A percentile compares a stretch with the other conserved stretches of the same genome.
phyloP scores from a whole-genome alignment of 2,329 filamentous ascomycete species.

The Tothia fuscella region DNA sequence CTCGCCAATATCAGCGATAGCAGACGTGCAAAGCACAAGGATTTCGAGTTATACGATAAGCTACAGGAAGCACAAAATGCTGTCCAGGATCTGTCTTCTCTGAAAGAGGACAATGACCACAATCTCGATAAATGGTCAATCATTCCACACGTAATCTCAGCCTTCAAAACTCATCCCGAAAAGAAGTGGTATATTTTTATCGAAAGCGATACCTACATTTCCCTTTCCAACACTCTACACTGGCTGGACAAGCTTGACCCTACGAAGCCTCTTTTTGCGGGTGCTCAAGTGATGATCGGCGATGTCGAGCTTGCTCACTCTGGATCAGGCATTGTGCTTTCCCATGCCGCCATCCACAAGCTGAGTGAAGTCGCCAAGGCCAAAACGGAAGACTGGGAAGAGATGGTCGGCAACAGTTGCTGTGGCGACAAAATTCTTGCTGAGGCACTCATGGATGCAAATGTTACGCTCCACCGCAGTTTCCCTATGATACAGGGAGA shows the following conservation, averaged over 20 bases:
- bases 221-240: slow-evolving; percentile 40
- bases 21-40: slow-evolving; percentile 6
- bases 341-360: slow-evolving; percentile 27
- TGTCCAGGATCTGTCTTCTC: slow-evolving; percentile 14
- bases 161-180: slow-evolving; percentile 28
- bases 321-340: slow-evolving; percentile 31
- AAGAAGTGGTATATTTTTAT: slow-evolving; percentile 49
- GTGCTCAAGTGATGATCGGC: slow-evolving; percentile 26
- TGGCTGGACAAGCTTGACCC: slow-evolving; percentile 28
- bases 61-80: slow-evolving; percentile 13
- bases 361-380: slow-evolving; percentile 22
- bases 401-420: slow-evolving; percentile 20
- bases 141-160: slow-evolving; percentile 24
- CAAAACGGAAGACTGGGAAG: slow-evolving; percentile 25
- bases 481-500: slow-evolving; percentile 34
- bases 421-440: slow-evolving; percentile 27
- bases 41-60: slow-evolving; percentile 11
- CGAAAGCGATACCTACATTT: slow-evolving; percentile 46
- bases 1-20: slow-evolving; percentile 9
- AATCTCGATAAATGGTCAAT: slow-evolving; percentile 28
- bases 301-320: slow-evolving; percentile 29
- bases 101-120: slow-evolving; percentile 14
- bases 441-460: slow-evolving; percentile 22
- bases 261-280: slow-evolving; percentile 30
- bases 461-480: slow-evolving; percentile 24